Percentiles rank a stretch among this genome's conserved stretches.
These are phyloP conservation scores for Rhizophagus clarus DNA, from an alignment of 192 early-diverging fungal genomes.

Conservation along the genomic window DNA sequence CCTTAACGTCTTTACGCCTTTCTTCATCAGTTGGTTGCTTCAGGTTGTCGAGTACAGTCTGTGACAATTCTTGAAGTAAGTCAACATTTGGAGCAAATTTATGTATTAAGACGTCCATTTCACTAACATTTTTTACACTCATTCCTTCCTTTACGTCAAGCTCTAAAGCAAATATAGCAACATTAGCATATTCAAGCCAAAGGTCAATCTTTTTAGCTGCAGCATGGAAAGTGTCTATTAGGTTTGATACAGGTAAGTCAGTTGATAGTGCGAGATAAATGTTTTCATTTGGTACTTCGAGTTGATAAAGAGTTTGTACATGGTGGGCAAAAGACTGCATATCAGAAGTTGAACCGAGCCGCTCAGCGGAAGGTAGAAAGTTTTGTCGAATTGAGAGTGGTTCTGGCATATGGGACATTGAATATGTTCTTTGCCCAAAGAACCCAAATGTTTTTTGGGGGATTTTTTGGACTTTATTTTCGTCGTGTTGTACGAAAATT, in stretches of 20 bases:
- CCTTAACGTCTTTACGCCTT: slow-evolving; percentile 32
- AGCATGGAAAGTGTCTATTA: slow-evolving; percentile 39
- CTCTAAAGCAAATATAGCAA: slow-evolving; percentile 55
- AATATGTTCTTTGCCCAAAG: slow-evolving; percentile 21
- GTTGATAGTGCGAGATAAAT: slow-evolving; percentile 47
- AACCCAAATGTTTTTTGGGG: slow-evolving; percentile 4
- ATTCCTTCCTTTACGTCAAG: slow-evolving; percentile 51
- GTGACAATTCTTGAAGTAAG: slow-evolving; percentile 46
- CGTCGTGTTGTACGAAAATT: slow-evolving; percentile 12
- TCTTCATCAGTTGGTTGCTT: slow-evolving; percentile 34
- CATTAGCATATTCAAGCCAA: slow-evolving; percentile 57
- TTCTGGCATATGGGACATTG: slow-evolving; percentile 35
- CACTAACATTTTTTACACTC: slow-evolving; percentile 39
- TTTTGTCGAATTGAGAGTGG: slow-evolving; percentile 16
- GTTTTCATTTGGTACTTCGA: slow-evolving; percentile 41
- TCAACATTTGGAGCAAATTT: slow-evolving; percentile 49
- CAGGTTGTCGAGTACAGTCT: slow-evolving; percentile 33
- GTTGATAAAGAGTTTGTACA: slow-evolving; percentile 39
- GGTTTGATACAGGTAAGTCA: slow-evolving; percentile 40
- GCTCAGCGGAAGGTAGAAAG: slow-evolving; percentile 26
- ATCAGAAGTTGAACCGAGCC: slow-evolving; percentile 7
- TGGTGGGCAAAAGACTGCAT: slow-evolving; percentile 33
- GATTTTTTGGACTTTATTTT: slow-evolving; percentile 7
- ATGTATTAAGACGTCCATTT: slow-evolving; percentile 47
- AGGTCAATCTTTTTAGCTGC: slow-evolving; percentile 40